Evolutionary conservation across 2,329 filamentous ascomycete species (phyloP).

Genomic region (Trichophaea hybrida): DNA sequence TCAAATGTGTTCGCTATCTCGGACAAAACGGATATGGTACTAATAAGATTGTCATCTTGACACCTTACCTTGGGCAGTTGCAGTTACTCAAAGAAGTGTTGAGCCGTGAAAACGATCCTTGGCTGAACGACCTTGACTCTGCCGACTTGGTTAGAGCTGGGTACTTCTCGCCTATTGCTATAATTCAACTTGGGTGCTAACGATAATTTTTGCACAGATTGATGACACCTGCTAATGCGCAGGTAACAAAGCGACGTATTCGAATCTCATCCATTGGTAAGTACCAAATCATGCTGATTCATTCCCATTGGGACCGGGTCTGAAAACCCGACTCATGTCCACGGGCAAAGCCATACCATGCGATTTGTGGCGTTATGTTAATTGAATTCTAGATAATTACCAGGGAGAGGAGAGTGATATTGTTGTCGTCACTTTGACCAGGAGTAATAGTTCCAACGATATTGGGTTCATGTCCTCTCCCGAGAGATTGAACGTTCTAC

Average conservation of each 20-base stretch:
- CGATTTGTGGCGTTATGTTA: not conserved
- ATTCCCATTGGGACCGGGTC: not conserved
- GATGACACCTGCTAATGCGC: constrained; percentile 39
- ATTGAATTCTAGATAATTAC: constrained; percentile 50
- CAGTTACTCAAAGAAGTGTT: constrained; percentile 42
- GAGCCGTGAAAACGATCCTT: constrained; percentile 45
- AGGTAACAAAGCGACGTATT: constrained; percentile 40
- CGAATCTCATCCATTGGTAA: constrained; percentile 48
- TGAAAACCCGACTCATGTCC: no score
- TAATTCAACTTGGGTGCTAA: not conserved
- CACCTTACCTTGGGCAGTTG: constrained; percentile 58
- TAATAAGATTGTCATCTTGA: constrained; percentile 51
- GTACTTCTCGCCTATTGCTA: not conserved
- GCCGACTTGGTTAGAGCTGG: constrained; percentile 49
- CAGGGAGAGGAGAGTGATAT: constrained; percentile 66
- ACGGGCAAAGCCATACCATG: constrained; percentile 25
- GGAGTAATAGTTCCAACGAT: constrained; percentile 48
- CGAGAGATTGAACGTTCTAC: constrained; percentile 54
- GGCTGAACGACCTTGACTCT: constrained; percentile 55
- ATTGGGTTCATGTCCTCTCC: constrained; percentile 57
- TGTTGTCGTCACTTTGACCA: constrained; percentile 51
- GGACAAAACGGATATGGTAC: constrained; percentile 57
- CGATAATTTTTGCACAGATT: constrained; percentile 28
- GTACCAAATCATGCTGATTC: no score
- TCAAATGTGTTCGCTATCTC: constrained; percentile 51